Conservation (phyloP, 495 filamentous ascomycete genomes). For the Bombardia bombarda region DNA sequence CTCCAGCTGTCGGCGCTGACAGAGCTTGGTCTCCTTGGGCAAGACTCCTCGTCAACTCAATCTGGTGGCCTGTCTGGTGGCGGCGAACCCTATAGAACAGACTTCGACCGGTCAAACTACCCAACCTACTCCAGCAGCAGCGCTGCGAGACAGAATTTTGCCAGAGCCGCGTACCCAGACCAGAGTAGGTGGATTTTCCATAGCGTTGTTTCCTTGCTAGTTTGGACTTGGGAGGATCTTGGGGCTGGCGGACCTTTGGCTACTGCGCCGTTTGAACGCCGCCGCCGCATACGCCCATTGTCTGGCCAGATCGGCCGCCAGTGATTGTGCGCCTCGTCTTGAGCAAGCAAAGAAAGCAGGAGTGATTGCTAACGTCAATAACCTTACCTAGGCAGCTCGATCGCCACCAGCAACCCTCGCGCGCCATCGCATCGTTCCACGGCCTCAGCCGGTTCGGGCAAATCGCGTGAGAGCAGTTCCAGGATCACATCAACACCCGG, state of each 20-base stretch:
- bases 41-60: conserved; percentile 29
- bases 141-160: conserved; percentile 20
- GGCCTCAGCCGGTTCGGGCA: conserved; percentile 31
- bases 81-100: conserved; percentile 24
- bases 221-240: no score
- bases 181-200: conserved; percentile 31
- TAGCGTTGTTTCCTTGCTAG: no score
- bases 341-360: conserved; percentile 13
- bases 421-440: conserved; percentile 37
- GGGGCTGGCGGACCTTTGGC: no score
- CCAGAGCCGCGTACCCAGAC: conserved; percentile 29
- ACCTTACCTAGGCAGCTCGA: conserved; percentile 33
- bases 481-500: conserved; percentile 20
- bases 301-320: neutral
- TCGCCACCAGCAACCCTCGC: conserved; percentile 28
- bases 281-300: no score
- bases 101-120: conserved; percentile 19
- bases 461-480: conserved; percentile 29
- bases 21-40: conserved; percentile 29
- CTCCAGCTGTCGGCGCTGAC: conserved; percentile 28
- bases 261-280: no score
- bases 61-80: conserved; percentile 30
- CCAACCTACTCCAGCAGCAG: conserved; percentile 16
- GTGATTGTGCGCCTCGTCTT: no score
- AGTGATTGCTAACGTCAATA: conserved; percentile 10